Evolutionary conservation across 2,329 filamentous ascomycete genomes (phyloP).

Genomic region (Colletotrichum cereale): DNA sequence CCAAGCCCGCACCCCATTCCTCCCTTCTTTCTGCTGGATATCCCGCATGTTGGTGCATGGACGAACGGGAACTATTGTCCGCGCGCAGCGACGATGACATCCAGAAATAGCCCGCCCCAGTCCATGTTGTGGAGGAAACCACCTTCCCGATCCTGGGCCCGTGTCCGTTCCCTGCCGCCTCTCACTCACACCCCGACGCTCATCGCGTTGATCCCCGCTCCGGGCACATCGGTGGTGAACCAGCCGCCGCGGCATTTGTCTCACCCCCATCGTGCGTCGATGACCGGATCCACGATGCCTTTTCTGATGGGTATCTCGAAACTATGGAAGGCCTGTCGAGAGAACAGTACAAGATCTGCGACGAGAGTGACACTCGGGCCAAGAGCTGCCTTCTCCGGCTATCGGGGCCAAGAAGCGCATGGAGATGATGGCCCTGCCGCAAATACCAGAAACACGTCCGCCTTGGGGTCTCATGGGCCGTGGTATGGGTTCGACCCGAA

Average conservation of each 20-base stretch:
- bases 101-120: slow-evolving; percentile 13
- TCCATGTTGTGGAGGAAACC: neutral
- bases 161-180: neutral
- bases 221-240: neutral
- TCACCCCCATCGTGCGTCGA: neutral
- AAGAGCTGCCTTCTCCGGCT: neutral
- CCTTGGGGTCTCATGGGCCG: neutral
- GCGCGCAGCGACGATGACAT: neutral
- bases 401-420: neutral
- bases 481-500: neutral
- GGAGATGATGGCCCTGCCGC: neutral
- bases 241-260: neutral
- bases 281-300: neutral
- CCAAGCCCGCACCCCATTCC: neutral
- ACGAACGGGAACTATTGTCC: slow-evolving; percentile 20
- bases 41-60: slow-evolving; percentile 18
- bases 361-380: slow-evolving; percentile 6
- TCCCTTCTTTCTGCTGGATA: slow-evolving; percentile 6
- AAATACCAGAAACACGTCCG: neutral
- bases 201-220: neutral
- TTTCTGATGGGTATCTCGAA: neutral
- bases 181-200: neutral
- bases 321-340: neutral
- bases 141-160: neutral
- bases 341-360: neutral